Percentiles rank a stretch among this genome's conserved stretches.
Evolutionary conservation across 306 rosid genomes (phyloP).

Genomic region (Medicago lupulina): DNA sequence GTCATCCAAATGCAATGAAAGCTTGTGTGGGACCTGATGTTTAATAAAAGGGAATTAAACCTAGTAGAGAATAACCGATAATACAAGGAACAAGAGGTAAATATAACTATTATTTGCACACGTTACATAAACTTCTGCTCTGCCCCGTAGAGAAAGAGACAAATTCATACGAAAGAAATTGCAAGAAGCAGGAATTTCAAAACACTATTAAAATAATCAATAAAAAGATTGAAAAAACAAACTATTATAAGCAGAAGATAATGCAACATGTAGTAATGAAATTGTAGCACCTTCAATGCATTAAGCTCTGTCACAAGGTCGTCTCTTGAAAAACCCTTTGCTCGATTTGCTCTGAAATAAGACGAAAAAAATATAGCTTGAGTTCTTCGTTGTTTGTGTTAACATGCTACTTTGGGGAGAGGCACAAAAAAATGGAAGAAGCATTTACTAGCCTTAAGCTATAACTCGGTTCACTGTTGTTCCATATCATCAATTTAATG

Average conservation of each 20-base stretch:
- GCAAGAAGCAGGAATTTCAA: conserved; percentile 23
- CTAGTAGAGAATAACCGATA: not conserved
- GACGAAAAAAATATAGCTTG: conserved; percentile 37
- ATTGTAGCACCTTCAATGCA: conserved; percentile 64
- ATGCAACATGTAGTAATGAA: conserved; percentile 27
- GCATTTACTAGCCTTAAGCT: conserved; percentile 69
- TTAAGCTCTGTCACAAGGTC: conserved; percentile 68
- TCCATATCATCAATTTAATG: conserved; percentile 83
- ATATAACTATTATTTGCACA: not conserved
- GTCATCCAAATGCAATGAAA: conserved; percentile 70
- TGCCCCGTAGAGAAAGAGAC: not conserved
- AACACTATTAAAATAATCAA: not conserved
- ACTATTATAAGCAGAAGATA: conserved; percentile 32
- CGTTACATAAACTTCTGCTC: conserved; percentile 18
- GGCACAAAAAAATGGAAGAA: conserved; percentile 29
- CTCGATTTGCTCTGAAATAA: conserved; percentile 68
- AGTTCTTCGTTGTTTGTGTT: conserved; percentile 36
- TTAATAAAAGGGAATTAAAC: conserved; percentile 38
- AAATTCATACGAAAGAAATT: conserved; percentile 18
- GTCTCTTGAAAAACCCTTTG: conserved; percentile 73
- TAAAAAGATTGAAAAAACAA: not conserved
- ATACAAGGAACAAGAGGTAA: conserved; percentile 32
- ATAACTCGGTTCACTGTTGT: conserved; percentile 81
- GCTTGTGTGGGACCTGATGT: conserved; percentile 74
- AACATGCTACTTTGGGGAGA: conserved; percentile 23